Evolutionary conservation across 768 basidiomycete genomes (phyloP), one percentile per base, ranked within the genome.

Genomic region (Termitomyces sp.): DNA sequence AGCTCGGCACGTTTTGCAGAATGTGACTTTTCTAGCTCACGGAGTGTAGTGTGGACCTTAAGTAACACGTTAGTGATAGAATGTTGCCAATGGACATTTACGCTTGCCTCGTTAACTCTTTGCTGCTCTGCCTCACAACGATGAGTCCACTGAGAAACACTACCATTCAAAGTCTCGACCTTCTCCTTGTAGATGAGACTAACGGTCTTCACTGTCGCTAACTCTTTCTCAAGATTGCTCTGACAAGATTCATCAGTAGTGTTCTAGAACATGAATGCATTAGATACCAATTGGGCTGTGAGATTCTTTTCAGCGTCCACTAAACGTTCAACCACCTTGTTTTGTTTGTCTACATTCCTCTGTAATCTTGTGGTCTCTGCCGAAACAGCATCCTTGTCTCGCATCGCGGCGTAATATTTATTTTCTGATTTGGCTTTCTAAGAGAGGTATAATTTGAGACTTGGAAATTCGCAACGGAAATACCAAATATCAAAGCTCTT

Each of bases 371-470:
- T 92, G 47, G 86, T 80, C 67, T 94, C 91, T 1, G 75, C 76
- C 33, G 94, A 91, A 3, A 87, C 72, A 18, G 90, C 86, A 58
- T 97, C 94, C 71, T 90, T 94, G 57, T 88, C 86, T 32, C 94
- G 86, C 87, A 96, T 91, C 2, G 87, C 87, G 18, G 90, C 82
- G 67, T 86, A 98, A 68, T 85, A 98, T 70, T 95, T 98, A 76
- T 94, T 96, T 59, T 98, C 95, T 16, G 90, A 86, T 73, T 96
- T 98, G 9, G 93, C 91, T 87, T 92, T 92, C 93, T 98, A 46
- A 44, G 8, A 26, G n/a, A 48, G 57, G 43, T 36, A 58, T 44
- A 60, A 44, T 45, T n/a, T n/a, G n/a, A n/a, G n/a, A n/a, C n/a
- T n/a, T n/a, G n/a, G n/a, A n/a, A n/a, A n/a, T n/a, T n/a, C 16